phyloP scores from a whole-genome alignment of 331 rosid species.

The Ulmus americana region DNA sequence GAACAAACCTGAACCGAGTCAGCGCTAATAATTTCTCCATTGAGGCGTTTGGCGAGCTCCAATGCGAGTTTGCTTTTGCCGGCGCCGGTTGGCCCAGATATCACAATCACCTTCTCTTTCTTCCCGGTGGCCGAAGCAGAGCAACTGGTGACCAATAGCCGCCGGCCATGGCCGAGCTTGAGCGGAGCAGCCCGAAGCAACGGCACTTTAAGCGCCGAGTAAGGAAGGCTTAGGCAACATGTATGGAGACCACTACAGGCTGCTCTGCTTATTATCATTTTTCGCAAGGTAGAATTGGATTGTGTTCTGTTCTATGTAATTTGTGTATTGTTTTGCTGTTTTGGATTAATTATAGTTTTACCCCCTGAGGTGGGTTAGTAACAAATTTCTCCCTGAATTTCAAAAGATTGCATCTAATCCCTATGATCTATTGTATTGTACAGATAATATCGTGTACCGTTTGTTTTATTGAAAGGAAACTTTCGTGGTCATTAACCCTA shows the following conservation, averaged over 20 bases:
- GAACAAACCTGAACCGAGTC: slow-evolving; percentile 81
- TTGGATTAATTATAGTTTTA: no score
- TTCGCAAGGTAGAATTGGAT: background rate
- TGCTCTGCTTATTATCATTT: slow-evolving; percentile 38
- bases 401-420: no score
- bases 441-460: no score
- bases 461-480: no score
- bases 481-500: no score
- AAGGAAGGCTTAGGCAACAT: slow-evolving; percentile 33
- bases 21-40: slow-evolving; percentile 86
- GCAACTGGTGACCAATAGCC: slow-evolving; percentile 35
- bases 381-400: no score
- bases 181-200: slow-evolving; percentile 22
- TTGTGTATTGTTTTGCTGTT: no score
- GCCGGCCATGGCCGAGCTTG: slow-evolving; percentile 31
- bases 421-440: no score
- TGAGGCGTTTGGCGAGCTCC: slow-evolving; percentile 82
- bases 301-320: background rate
- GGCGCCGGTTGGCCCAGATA: slow-evolving; percentile 93
- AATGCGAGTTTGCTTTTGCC: slow-evolving; percentile 80
- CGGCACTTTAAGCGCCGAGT: slow-evolving; percentile 18
- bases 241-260: slow-evolving; percentile 42
- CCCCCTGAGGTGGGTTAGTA: no score
- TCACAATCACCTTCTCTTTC: slow-evolving; percentile 66
- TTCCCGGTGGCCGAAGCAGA: slow-evolving; percentile 24